A percentile compares a stretch with the other conserved stretches of the same genome.
Evolutionary conservation across 1,284 basidiomycete genomes (phyloP).

Genomic region (Cerrena zonata): DNA sequence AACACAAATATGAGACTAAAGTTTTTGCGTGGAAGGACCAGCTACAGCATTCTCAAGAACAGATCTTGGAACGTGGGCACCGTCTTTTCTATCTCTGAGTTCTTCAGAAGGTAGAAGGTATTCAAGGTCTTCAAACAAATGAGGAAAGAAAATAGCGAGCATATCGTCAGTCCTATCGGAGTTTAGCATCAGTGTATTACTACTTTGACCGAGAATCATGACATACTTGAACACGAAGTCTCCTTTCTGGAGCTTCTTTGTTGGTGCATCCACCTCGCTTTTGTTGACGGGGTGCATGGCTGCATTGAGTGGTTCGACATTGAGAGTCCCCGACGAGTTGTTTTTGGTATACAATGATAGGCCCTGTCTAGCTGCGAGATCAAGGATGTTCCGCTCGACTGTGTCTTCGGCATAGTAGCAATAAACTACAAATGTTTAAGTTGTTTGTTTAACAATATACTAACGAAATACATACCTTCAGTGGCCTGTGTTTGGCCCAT

Average conservation of each 20-base stretch:
- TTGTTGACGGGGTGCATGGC: constrained; percentile 32
- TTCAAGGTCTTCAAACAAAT: constrained; percentile 67
- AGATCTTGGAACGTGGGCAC: background rate
- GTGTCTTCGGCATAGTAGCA: constrained; percentile 82
- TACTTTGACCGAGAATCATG: background rate
- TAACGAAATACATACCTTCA: constrained; percentile 44
- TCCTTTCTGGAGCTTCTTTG: constrained; percentile 52
- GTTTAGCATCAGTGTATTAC: constrained; percentile 1
- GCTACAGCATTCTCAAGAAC: constrained; percentile 4
- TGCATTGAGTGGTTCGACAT: constrained; percentile 49
- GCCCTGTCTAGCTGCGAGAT: constrained; percentile 68
- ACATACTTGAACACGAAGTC: constrained; percentile 73
- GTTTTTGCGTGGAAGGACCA: no score
- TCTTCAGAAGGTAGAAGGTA: constrained; percentile 49
- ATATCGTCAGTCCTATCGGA: constrained; percentile 61
- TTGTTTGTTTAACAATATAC: constrained; percentile 11
- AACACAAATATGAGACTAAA: no score
- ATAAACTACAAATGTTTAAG: constrained; percentile 43
- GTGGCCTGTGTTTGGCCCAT: constrained; percentile 70
- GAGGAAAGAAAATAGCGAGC: constrained; percentile 73
- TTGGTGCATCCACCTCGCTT: constrained; percentile 44
- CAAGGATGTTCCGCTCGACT: constrained; percentile 73
- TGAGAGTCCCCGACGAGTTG: constrained; percentile 57
- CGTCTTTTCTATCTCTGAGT: background rate
- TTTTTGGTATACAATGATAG: constrained; percentile 70